A percentile compares a stretch with the other conserved stretches of the same genome.
These are phyloP conservation scores for Venturia pyrina DNA, from an alignment of 2,329 filamentous ascomycete species.

Conservation along the genomic window DNA sequence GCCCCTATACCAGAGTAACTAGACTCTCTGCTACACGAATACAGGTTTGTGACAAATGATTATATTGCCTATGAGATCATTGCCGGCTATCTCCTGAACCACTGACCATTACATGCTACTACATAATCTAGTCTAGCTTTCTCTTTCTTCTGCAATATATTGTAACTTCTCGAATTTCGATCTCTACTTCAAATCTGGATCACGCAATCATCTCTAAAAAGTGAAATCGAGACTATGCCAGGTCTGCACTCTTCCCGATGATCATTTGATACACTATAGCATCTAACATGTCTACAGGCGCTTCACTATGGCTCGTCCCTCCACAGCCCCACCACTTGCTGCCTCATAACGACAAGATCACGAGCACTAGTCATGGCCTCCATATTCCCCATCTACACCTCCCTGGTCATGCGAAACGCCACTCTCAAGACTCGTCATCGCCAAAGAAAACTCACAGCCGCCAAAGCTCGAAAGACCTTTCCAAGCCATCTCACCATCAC, in stretches of 20 bases:
- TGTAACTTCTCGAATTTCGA: too few relatives aligned
- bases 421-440: neutral
- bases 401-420: neutral
- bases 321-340: neutral
- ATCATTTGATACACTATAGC: neutral
- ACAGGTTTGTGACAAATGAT: neutral
- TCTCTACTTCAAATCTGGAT: too few relatives aligned
- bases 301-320: slow-evolving; percentile 6
- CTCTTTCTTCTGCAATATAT: too few relatives aligned
- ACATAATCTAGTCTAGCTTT: too few relatives aligned
- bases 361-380: neutral
- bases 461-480: neutral
- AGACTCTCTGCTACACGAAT: neutral
- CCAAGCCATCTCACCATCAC: neutral
- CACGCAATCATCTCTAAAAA: too few relatives aligned
- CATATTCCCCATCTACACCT: slow-evolving; percentile 5
- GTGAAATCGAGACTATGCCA: neutral
- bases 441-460: neutral
- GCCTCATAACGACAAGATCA: neutral
- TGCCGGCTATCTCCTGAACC: neutral
- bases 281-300: neutral
- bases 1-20: neutral
- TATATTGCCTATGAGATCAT: neutral
- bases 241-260: neutral
- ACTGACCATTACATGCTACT: too few relatives aligned